A percentile compares a stretch with the other conserved stretches of the same genome.
Conservation (phyloP, 192 early-diverging fungal genomes). For the Gorgonomyces haynaldii region DNA sequence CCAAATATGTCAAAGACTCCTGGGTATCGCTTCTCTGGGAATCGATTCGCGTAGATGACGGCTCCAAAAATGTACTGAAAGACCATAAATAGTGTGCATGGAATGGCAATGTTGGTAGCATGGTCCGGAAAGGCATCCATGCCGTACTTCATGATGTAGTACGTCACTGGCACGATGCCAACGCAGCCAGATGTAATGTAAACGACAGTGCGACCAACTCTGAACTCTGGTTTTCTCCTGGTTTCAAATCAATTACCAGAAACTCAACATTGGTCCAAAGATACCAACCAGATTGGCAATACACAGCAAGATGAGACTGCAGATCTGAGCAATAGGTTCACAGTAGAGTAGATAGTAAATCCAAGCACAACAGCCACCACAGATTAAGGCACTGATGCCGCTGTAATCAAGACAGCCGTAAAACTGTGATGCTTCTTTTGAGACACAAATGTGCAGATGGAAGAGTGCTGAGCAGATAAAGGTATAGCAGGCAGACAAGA, state of each 20-base stretch:
- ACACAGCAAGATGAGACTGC: conserved; percentile 1
- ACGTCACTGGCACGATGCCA: not conserved
- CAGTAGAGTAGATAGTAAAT: conserved; percentile 12
- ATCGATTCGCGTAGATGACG: conserved; percentile 10
- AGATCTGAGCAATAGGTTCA: not conserved
- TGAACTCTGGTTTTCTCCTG: conserved; percentile 5
- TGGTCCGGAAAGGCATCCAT: not conserved
- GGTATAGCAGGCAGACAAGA: not conserved
- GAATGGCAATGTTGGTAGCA: conserved; percentile 1
- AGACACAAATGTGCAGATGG: conserved; percentile 20
- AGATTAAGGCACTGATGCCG: conserved; percentile 17
- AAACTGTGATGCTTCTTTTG: conserved; percentile 8
- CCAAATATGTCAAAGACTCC: conserved; percentile 15
- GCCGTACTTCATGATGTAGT: conserved; percentile 6
- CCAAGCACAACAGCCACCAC: not conserved
- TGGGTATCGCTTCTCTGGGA: conserved; percentile 15
- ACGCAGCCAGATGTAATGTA: not conserved
- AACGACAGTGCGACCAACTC: not conserved
- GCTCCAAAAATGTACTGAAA: conserved; percentile 11
- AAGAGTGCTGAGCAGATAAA: conserved; percentile 10
- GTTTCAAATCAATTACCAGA: not conserved
- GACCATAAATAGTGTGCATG: conserved; percentile 1
- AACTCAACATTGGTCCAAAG: conserved; percentile 14
- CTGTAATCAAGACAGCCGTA: conserved; percentile 24
- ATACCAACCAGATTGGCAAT: conserved; percentile 13